These are phyloP conservation scores for Dothideomycetes sp. DNA, from an alignment of 2,329 filamentous ascomycete species.

Conservation along the genomic window DNA sequence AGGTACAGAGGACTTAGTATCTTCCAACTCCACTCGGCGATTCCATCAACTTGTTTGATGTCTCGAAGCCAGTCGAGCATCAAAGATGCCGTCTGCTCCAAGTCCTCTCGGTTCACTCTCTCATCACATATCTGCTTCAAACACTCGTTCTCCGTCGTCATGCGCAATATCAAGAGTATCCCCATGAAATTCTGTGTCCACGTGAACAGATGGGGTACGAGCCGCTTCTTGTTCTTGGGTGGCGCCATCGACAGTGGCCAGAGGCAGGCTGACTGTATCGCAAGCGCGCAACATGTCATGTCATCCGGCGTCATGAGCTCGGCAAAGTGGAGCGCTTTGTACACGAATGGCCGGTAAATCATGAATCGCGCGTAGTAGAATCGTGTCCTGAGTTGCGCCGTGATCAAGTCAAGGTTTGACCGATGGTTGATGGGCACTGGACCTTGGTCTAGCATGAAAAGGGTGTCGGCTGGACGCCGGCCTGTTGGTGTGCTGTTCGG, in stretches of 20 bases:
- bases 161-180: constrained; percentile 45
- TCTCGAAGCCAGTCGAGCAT: constrained; percentile 52
- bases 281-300: constrained; percentile 43
- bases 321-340: constrained; percentile 48
- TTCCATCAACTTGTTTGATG: constrained; percentile 42
- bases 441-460: constrained; percentile 39
- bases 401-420: constrained; percentile 45
- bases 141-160: constrained; percentile 42
- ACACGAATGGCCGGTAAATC: constrained; percentile 47
- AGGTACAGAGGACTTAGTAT: constrained; percentile 35
- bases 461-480: constrained; percentile 19
- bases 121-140: constrained; percentile 39
- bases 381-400: constrained; percentile 45
- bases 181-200: constrained; percentile 53
- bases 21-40: constrained; percentile 46
- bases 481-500: constrained; percentile 17
- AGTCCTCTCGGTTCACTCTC: constrained; percentile 35
- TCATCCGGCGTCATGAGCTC: constrained; percentile 44
- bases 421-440: constrained; percentile 34
- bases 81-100: constrained; percentile 39
- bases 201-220: constrained; percentile 48
- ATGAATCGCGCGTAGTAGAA: constrained; percentile 51
- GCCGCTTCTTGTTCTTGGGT: constrained; percentile 44
- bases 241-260: constrained; percentile 52
- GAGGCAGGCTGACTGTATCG: constrained; percentile 44